Base-by-base conservation (phyloP, 169 alveolate genomes). In the Cryptosporidium parvum region DNA sequence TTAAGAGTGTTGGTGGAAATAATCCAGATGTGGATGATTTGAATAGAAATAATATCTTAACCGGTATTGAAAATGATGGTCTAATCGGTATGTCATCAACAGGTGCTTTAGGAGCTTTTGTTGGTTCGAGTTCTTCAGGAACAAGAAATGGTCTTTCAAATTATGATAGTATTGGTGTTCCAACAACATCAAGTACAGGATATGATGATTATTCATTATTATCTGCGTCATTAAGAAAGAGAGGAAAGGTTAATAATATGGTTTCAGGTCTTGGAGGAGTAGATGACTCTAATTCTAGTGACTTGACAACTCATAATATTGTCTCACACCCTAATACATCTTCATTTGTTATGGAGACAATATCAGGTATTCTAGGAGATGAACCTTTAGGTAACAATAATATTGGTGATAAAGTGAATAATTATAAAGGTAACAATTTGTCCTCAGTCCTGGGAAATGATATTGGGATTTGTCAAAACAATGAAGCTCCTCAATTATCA, bases 311-410 rank as follows among this genome's bases (percentile, higher is more conserved):
- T 44, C 31, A 70, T 23, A 73, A 56, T 56, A 59, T 33, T 33
- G 85, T 71, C 18, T 29, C 86, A 18, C 89, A 80, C 45, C 89
- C 89, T 1, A 80, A 62, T 80, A 80, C 89, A 59, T 80, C 89
- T n/a, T 80, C 89, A 80, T 80, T 80, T 44, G 73, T 80, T 12
- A 80, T 80, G 67, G 89, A 80, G 51, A 80, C 89, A 8, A 62
- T 80, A 65, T 62, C 89, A 18, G 89, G 89, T 61, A 80, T 80
- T 21, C 45, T 80, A 26, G 89, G 89, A 21, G 89, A 80, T 62
- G 89, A 80, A 12, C 33, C 75, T 8, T 59, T 80, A 5, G 58
- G 86, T n/a, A 37, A 59, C 26, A 52, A 23, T 35, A 37, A 45
- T 70, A 70, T 70, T 18, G 26, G 42, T 3, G 84, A 75, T 59